Base-by-base conservation (phyloP, 495 filamentous ascomycete species). In the Neurospora intermedia region DNA sequence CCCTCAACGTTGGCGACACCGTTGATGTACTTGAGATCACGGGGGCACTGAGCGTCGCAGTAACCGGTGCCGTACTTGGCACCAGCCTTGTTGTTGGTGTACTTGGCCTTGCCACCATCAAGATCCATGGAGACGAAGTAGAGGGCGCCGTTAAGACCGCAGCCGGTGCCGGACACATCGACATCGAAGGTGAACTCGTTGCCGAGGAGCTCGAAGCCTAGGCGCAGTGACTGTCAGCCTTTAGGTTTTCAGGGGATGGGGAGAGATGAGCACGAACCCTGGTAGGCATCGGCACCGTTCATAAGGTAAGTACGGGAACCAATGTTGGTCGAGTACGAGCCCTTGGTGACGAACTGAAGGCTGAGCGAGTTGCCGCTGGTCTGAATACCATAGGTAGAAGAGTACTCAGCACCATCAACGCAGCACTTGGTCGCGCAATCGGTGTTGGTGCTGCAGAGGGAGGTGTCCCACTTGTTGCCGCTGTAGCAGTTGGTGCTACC, bases 171-270 rank as follows among this genome's bases (percentile, higher is more conserved):
- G 71, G 85, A 87, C 13, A 89, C 83, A 74, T 89, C 87, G 69
- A 89, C 87, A 70, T 88, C 87, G 77, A 89, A 88, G 74, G 86
- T 83, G 82, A 89, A 88, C 82, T 89, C 88, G 78, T 86, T 87
- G 80, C 83, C 84, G 77, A 82, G 77, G 20, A 89, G 84, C 40
- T 80, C 81, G 81, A 89, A 88, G 76, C 81, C 78, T 80, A 73
- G 6, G 10, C 13, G 13, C 35, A 20, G 41, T 13, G 11, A 6
- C 27, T 48, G 41, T 54, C 4, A 62, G 69, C 35, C 7, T 31
- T 13, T 23, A 45, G 2, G 43, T 70, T 4, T 10, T 70, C 43
- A 11, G 2, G 20, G 2, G 10, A 31, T 11, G 27, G 66, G 13
- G 3, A n/a, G 18, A 5, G 43, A 5, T 10, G n/a, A 16, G 39